These are phyloP conservation scores for Wickerhamomyces xylosicus DNA, from an alignment of 805 yeast species.

Conservation along the genomic window DNA sequence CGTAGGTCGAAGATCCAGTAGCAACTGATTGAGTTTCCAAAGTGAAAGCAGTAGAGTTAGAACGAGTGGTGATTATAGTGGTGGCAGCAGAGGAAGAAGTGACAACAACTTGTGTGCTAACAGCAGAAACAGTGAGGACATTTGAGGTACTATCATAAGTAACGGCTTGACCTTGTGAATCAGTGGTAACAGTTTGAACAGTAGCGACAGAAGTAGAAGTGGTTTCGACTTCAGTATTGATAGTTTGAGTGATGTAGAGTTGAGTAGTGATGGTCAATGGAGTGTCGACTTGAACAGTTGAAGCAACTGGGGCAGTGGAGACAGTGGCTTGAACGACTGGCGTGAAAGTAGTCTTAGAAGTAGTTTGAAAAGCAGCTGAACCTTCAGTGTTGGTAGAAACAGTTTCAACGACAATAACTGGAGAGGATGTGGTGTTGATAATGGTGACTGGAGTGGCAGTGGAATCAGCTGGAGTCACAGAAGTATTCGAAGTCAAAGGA, in stretches of 20 bases:
- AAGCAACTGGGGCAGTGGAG: background rate
- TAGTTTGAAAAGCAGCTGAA: conserved; percentile 29
- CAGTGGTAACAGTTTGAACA: conserved; percentile 11
- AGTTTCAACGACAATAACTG: conserved; percentile 24
- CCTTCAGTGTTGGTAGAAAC: conserved; percentile 19
- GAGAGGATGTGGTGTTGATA: conserved; percentile 23
- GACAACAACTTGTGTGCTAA: conserved; percentile 6
- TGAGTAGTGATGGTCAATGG: background rate
- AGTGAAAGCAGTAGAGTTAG: conserved; percentile 5
- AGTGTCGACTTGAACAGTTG: background rate
- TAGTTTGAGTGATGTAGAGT: background rate
- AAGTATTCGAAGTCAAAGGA: conserved; percentile 9
- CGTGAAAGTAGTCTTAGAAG: conserved; percentile 8
- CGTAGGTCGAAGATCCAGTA: background rate
- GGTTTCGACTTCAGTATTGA: background rate
- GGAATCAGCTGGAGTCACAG: background rate
- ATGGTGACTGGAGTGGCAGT: conserved; percentile 24
- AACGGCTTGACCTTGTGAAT: conserved; percentile 13
- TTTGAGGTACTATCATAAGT: conserved; percentile 2
- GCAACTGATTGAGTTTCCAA: background rate
- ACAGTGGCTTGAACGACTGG: background rate
- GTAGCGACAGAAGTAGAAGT: conserved; percentile 1
- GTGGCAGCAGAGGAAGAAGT: conserved; percentile 5
- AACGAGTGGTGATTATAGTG: conserved; percentile 1
- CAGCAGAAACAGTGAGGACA: too few species aligned